Conservation (phyloP, 2,329 filamentous ascomycete species). For the Tympanopsis confertula region DNA sequence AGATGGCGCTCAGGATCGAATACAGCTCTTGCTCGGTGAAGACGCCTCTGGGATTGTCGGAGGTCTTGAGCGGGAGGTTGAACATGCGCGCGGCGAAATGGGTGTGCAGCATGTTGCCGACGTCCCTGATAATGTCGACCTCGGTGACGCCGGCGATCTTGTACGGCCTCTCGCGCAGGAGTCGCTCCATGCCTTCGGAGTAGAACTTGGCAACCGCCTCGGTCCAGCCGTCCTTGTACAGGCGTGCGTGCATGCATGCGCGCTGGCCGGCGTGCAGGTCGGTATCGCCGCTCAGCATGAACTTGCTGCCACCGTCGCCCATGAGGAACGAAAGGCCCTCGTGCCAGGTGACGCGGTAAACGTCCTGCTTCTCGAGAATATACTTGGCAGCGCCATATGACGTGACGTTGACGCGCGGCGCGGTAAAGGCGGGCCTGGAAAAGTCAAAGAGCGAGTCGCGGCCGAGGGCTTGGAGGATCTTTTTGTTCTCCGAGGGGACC, state of each 20-base stretch:
- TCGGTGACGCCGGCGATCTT: not conserved
- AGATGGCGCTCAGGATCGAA: constrained; percentile 27
- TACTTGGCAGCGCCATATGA: constrained; percentile 3
- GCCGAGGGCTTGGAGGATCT: constrained; percentile 8
- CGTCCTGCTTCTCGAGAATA: constrained; percentile 15
- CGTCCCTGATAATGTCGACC: constrained; percentile 3
- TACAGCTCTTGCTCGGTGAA: constrained; percentile 40
- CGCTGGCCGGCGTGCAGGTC: constrained; percentile 17
- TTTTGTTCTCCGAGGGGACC: constrained; percentile 11
- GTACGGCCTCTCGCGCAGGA: not conserved
- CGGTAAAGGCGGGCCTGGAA: not conserved
- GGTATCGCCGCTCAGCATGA: constrained; percentile 24
- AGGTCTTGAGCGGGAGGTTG: constrained; percentile 35
- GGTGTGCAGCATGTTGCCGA: constrained; percentile 36
- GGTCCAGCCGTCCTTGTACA: constrained; percentile 18
- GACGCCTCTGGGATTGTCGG: constrained; percentile 29
- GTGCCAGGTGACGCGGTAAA: constrained; percentile 21
- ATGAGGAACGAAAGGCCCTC: constrained; percentile 17
- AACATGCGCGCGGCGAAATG: constrained; percentile 39
- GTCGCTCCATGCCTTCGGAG: constrained; percentile 12
- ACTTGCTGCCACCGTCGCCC: constrained; percentile 20
- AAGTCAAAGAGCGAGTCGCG: not conserved
- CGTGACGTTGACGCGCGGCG: not conserved
- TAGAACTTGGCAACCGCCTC: constrained; percentile 19
- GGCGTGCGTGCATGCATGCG: constrained; percentile 13